phyloP scores from a whole-genome alignment of 495 filamentous ascomycete genomes.

The Evernia prunastri region DNA sequence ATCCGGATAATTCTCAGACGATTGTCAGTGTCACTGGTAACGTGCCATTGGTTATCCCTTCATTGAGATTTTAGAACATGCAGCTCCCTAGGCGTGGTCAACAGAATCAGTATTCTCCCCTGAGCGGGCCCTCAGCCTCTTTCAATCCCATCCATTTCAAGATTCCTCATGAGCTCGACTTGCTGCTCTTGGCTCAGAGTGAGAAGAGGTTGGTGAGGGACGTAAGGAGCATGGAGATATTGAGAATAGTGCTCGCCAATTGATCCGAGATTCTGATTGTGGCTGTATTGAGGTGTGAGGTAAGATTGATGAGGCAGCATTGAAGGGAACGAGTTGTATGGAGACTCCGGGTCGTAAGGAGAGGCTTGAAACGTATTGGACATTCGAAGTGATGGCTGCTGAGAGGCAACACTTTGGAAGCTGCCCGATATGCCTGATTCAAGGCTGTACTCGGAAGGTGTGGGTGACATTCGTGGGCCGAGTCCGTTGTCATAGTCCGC shows the following conservation, averaged over 20 bases:
- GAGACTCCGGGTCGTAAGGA: slow-evolving; percentile 39
- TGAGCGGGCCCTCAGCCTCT: background rate
- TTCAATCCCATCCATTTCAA: slow-evolving; percentile 16
- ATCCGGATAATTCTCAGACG: background rate
- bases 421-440: slow-evolving; percentile 8
- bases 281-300: slow-evolving; percentile 38
- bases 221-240: slow-evolving; percentile 42
- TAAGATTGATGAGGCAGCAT: slow-evolving; percentile 42
- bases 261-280: slow-evolving; percentile 38
- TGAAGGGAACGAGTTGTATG: slow-evolving; percentile 42
- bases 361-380: slow-evolving; percentile 30
- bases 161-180: slow-evolving; percentile 52
- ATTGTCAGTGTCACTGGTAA: background rate
- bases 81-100: background rate
- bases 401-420: slow-evolving; percentile 25
- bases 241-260: slow-evolving; percentile 47
- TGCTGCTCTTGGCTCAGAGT: slow-evolving; percentile 67
- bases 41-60: background rate
- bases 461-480: slow-evolving; percentile 8
- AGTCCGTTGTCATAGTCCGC: slow-evolving; percentile 15
- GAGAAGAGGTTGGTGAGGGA: slow-evolving; percentile 47
- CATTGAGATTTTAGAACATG: background rate
- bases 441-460: slow-evolving; percentile 13
- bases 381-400: slow-evolving; percentile 26
- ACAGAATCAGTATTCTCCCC: background rate